Conservation (phyloP, 192 early-diverging fungal genomes). For the Dissophora globulifera region DNA sequence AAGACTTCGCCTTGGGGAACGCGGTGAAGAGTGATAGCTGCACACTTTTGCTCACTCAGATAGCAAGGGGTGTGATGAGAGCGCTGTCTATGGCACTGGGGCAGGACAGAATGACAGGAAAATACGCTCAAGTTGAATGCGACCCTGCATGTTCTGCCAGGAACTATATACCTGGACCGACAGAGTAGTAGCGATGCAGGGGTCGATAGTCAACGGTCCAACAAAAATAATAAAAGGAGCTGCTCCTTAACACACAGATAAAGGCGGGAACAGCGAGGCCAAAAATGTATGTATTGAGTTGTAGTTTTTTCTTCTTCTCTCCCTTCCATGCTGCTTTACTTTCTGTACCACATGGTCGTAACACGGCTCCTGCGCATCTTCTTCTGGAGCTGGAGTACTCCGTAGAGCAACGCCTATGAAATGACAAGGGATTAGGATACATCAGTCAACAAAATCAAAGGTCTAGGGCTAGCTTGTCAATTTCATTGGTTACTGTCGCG, state of each 20-base stretch:
- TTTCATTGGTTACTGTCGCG: background rate
- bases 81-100: too few species aligned
- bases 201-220: too few species aligned
- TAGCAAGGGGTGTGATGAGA: too few species aligned
- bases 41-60: too few species aligned
- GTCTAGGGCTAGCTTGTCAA: too few species aligned
- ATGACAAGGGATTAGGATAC: background rate
- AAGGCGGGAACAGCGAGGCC: too few species aligned
- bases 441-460: background rate
- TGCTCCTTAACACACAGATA: too few species aligned
- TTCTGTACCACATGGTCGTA: constrained; percentile 84
- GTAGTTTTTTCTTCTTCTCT: constrained; percentile 12
- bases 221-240: too few species aligned
- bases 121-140: constrained; percentile 5
- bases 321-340: too few species aligned
- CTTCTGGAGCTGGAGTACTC: constrained; percentile 97
- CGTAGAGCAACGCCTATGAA: constrained; percentile 85
- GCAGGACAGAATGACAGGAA: too few species aligned
- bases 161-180: background rate
- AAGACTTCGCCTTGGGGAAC: too few species aligned
- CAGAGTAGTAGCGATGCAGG: background rate
- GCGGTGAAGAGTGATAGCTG: too few species aligned
- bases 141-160: constrained; percentile 10
- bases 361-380: constrained; percentile 90
- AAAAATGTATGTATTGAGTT: background rate